phyloP scores from a whole-genome alignment of 441 rosid species.

The Rhodomyrtus psidioides region DNA sequence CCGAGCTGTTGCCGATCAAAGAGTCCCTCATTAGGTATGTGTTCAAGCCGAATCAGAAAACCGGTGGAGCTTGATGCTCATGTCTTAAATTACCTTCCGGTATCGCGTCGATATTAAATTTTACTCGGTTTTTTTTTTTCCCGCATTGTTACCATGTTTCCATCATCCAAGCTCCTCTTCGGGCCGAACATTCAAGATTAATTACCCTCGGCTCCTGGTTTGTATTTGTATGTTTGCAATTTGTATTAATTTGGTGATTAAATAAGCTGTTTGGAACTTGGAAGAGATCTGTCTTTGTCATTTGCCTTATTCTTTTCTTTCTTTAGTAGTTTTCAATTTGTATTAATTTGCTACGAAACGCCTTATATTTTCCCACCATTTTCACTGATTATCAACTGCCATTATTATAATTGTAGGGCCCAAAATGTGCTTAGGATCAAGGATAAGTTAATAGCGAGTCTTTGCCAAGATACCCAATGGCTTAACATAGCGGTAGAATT shows the following conservation, averaged over 20 bases:
- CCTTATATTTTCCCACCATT: background rate
- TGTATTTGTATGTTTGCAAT: background rate
- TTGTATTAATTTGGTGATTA: background rate
- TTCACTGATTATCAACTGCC: background rate
- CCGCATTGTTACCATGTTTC: background rate
- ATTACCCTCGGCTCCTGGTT: background rate
- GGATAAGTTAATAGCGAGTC: background rate
- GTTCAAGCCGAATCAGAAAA: conserved; percentile 64
- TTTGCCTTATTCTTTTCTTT: background rate
- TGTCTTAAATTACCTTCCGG: background rate
- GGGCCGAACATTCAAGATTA: background rate
- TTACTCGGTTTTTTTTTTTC: background rate
- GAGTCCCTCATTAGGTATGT: conserved; percentile 74
- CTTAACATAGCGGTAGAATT: background rate
- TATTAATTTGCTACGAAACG: background rate
- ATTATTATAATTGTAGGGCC: background rate
- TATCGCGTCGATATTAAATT: background rate
- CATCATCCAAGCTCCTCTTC: background rate
- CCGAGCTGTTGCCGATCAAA: conserved; percentile 70
- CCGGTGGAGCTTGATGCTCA: background rate
- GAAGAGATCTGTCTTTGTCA: background rate
- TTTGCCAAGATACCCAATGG: background rate
- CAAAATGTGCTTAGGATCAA: background rate
- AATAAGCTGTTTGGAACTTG: background rate
- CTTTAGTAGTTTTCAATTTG: background rate